phyloP scores from a whole-genome alignment of 352 stramenopile genomes.

The Globisporangium parvum region DNA sequence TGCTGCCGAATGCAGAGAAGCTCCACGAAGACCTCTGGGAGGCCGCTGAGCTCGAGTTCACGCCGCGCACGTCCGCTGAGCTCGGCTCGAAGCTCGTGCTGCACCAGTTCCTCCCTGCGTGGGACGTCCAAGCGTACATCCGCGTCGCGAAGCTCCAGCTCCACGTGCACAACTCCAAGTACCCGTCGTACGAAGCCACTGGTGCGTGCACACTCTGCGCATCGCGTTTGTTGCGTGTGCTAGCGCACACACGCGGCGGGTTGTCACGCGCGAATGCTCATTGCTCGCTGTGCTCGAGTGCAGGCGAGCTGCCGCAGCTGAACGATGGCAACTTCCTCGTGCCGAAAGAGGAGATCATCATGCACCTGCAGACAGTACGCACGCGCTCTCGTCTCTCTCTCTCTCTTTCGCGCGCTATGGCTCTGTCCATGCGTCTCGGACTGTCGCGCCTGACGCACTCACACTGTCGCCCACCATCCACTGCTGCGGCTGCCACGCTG shows the following conservation, averaged over 20 bases:
- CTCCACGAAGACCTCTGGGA: conserved; percentile 63
- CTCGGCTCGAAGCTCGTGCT: conserved; percentile 63
- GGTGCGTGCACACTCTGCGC: too few species aligned
- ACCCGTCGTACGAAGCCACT: conserved; percentile 74
- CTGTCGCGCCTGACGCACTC: neutral
- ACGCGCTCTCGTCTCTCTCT: too few species aligned
- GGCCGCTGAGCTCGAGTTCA: conserved; percentile 39
- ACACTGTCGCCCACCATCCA: neutral
- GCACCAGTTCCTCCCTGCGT: conserved; percentile 82
- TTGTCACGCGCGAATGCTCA: too few species aligned
- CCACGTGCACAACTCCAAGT: conserved; percentile 84
- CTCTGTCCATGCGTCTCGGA: neutral
- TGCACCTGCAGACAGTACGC: conserved; percentile 78
- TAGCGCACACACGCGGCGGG: too few species aligned
- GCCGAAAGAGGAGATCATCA: conserved; percentile 77
- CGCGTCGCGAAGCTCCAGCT: conserved; percentile 66
- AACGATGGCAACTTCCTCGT: conserved; percentile 85
- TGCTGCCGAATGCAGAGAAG: conserved; percentile 59
- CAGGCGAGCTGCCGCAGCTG: conserved; percentile 73
- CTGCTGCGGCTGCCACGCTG: too few species aligned
- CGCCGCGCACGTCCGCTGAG: conserved; percentile 64
- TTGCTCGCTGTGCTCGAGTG: neutral
- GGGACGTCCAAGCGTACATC: conserved; percentile 82
- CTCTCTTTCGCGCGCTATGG: too few species aligned
- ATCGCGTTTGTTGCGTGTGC: too few species aligned